Percentiles rank a stretch among this genome's conserved stretches.
Evolutionary conservation across 257 asterid species (phyloP).

Genomic region (Nemophila menziesii): DNA sequence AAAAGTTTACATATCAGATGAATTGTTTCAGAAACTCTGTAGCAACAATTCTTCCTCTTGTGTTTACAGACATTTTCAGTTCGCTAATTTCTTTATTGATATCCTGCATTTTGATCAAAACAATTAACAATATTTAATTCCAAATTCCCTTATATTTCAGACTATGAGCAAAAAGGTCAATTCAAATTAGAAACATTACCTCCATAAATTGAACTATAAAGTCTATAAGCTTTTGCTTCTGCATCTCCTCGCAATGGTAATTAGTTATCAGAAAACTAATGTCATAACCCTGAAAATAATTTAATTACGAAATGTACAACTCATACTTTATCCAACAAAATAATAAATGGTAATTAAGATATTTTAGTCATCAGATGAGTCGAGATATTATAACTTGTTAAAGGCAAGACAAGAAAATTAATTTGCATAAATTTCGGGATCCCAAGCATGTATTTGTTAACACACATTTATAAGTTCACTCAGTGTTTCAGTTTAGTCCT

Average conservation of each 20-base stretch:
- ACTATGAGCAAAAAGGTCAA: too few species aligned
- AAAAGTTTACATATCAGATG: constrained; percentile 33
- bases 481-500: too few species aligned
- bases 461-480: too few species aligned
- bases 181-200: constrained; percentile 35
- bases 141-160: too few species aligned
- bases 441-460: too few species aligned
- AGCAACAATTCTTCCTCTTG: constrained; percentile 95
- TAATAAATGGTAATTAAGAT: too few species aligned
- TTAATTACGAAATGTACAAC: constrained; percentile 1
- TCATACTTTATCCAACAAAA: too few species aligned
- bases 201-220: constrained; percentile 98
- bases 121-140: too few species aligned
- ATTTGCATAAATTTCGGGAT: too few species aligned
- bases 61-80: constrained; percentile 77
- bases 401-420: too few species aligned
- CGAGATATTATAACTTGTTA: too few species aligned
- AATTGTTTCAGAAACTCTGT: constrained; percentile 96
- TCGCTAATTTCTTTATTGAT: constrained; percentile 96
- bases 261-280: constrained; percentile 92
- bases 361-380: too few species aligned
- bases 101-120: constrained; percentile 84
- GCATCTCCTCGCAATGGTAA: constrained; percentile 97
- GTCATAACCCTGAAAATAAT: constrained; percentile 91
- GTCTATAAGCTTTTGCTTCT: constrained; percentile 91